Evolutionary conservation across 805 yeast genomes (phyloP), one percentile per base, ranked within the genome.

Genomic region (Metschnikowia similis): DNA sequence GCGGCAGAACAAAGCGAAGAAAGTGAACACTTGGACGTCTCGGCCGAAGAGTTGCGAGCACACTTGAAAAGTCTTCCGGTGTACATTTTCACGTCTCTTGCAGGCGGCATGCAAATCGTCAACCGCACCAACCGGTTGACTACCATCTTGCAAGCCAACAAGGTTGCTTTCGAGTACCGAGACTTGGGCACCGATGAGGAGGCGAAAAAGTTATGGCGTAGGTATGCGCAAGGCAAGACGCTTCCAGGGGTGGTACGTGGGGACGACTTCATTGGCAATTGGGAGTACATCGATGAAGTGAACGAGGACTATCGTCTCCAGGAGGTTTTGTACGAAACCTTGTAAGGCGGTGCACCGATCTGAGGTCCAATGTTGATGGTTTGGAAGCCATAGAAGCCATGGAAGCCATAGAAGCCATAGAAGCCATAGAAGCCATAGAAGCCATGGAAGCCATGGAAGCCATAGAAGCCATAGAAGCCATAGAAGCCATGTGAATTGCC

Each of bases 111-210:
- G 77, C 87, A 85, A 64, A 81, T 91, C 66, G 80, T 84, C 55
- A 79, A 85, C 13, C 75, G 91, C 58, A 89, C 96, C 13, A 87
- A 86, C 60, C 73, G 95, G 49, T 67, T 91, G 50, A 79, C 79
- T 10, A 85, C 89, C 0, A 87, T 90, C 48, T 74, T 90, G 47
- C 77, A 81, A 36, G 96, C 91, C 4, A 87, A 89, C 64, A 77
- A 82, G 43, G 71, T 90, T 46, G 74, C 80, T 51, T 87, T 82
- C 63, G 77, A 80, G 30, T 78, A 81, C 62, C 81, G 87, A 50
- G 97, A 90, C 63, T 69, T 89, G 47, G 96, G 96, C 6, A 89
- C 96, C 0, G 95, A 90, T 63, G 89, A 83, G 46, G 85, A 83
- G 52, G 96, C 96, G 13, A 83, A 89, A 65, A 79, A 82, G 58